phyloP scores from a whole-genome alignment of 2,329 filamentous ascomycete species.

The Colletotrichum eremochloae region DNA sequence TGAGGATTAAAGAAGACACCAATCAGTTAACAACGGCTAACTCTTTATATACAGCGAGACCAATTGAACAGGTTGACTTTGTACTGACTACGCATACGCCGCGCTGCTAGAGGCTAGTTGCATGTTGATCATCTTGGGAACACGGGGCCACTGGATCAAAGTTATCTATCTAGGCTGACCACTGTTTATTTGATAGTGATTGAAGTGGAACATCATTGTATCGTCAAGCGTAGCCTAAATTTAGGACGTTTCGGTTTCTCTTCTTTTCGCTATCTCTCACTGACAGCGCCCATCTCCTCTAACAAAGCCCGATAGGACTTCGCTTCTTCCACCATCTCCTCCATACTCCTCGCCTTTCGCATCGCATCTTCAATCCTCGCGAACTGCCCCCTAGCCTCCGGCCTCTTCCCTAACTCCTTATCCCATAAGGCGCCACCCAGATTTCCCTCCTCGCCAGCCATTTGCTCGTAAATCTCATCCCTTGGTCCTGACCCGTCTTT shows the following conservation, averaged over 20 bases:
- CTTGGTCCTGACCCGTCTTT: slow-evolving; percentile 58
- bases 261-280: slow-evolving; percentile 17
- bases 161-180: background rate
- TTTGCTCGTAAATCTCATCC: slow-evolving; percentile 84
- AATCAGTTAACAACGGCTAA: background rate
- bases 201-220: background rate
- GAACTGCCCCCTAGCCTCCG: slow-evolving; percentile 69
- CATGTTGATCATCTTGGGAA: background rate
- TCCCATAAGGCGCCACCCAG: slow-evolving; percentile 79
- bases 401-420: slow-evolving; percentile 52
- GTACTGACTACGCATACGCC: no score
- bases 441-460: slow-evolving; percentile 89
- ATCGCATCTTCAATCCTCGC: slow-evolving; percentile 79
- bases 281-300: slow-evolving; percentile 54
- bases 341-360: slow-evolving; percentile 74
- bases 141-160: background rate
- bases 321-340: slow-evolving; percentile 87
- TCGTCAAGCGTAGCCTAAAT: no score
- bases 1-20: background rate
- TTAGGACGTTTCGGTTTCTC: background rate
- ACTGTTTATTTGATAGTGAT: background rate
- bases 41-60: no score
- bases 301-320: slow-evolving; percentile 70
- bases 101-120: background rate
- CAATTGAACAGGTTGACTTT: no score